Conservation (phyloP, 108 stramenopile species). For the Skeletonema tropicum region DNA sequence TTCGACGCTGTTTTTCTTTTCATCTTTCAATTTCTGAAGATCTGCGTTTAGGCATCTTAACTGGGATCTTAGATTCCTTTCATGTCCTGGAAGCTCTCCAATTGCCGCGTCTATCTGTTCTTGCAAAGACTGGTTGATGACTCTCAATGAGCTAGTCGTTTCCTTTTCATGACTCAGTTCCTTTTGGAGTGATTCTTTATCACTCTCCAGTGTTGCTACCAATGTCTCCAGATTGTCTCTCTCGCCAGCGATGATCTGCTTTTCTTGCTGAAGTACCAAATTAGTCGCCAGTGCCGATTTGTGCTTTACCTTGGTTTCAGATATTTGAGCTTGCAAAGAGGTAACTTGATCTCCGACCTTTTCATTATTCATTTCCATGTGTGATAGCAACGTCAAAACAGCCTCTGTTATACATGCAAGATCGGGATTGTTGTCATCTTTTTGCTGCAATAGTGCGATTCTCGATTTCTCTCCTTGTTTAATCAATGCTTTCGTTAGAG, state of each 20-base stretch:
- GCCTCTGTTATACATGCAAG: slow-evolving; percentile 17
- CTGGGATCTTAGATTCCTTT: slow-evolving; percentile 23
- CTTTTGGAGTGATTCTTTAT: slow-evolving; percentile 19
- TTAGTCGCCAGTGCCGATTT: slow-evolving; percentile 39
- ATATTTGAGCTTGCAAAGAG: slow-evolving; percentile 24
- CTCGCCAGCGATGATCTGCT: slow-evolving; percentile 25
- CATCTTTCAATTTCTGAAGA: slow-evolving; percentile 20
- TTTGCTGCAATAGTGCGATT: not conserved
- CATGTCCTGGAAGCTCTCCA: slow-evolving; percentile 13
- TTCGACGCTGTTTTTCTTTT: slow-evolving; percentile 9
- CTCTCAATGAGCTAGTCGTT: slow-evolving; percentile 34
- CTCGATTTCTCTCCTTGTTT: slow-evolving; percentile 10
- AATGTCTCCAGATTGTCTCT: slow-evolving; percentile 29
- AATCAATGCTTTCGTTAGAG: not conserved
- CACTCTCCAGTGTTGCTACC: slow-evolving; percentile 20
- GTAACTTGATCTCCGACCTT: slow-evolving; percentile 20
- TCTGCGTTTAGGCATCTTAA: slow-evolving; percentile 16
- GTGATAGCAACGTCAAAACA: slow-evolving; percentile 20
- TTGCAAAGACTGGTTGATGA: slow-evolving; percentile 50
- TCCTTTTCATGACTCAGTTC: slow-evolving; percentile 39
- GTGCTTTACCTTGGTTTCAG: slow-evolving; percentile 20
- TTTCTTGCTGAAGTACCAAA: slow-evolving; percentile 24
- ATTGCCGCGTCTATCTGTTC: slow-evolving; percentile 33
- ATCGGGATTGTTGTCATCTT: not conserved
- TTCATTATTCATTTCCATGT: slow-evolving; percentile 17